Conservation (phyloP, 495 filamentous ascomycete genomes). For the Lasiosphaeriaceae sp. region DNA sequence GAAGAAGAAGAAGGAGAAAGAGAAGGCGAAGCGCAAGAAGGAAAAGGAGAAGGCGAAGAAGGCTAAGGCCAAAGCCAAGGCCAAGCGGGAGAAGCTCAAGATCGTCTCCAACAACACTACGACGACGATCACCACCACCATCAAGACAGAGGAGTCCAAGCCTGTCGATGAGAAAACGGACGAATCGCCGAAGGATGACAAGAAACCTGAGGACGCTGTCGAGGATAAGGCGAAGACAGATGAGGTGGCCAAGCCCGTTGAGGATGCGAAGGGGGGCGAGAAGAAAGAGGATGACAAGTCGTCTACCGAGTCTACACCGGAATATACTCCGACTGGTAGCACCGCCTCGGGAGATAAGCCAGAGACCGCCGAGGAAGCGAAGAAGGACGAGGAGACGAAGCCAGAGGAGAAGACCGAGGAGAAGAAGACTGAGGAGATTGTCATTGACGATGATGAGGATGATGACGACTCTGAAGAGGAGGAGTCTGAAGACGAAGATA, state of each 20-base stretch:
- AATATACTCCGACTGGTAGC: too few relatives aligned
- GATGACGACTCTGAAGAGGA: conserved; percentile 9
- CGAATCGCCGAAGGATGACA: conserved; percentile 13
- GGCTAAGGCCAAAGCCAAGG: neutral
- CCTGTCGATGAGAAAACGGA: conserved; percentile 11
- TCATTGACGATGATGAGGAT: neutral
- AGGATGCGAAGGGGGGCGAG: conserved; percentile 14
- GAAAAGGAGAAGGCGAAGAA: conserved; percentile 46
- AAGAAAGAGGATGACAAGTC: conserved; percentile 16
- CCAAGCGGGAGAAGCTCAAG: conserved; percentile 10
- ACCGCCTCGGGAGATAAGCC: neutral
- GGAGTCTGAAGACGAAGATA: conserved; percentile 11
- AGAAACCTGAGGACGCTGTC: conserved; percentile 9
- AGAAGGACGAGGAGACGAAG: conserved; percentile 13
- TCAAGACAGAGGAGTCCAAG: conserved; percentile 2
- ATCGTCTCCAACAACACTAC: neutral
- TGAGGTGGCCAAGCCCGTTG: neutral
- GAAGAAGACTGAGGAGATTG: neutral
- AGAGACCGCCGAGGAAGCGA: neutral
- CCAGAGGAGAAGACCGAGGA: conserved; percentile 7
- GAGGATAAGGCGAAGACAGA: conserved; percentile 13
- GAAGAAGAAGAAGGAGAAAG: conserved; percentile 22
- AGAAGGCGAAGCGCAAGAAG: conserved; percentile 39
- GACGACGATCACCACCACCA: neutral
- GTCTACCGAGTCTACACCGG: neutral